Percentiles rank a stretch among this genome's conserved stretches.
phyloP scores from a whole-genome alignment of 225 moss, liverwort and hornwort species.

The Straminergon stramineum region DNA sequence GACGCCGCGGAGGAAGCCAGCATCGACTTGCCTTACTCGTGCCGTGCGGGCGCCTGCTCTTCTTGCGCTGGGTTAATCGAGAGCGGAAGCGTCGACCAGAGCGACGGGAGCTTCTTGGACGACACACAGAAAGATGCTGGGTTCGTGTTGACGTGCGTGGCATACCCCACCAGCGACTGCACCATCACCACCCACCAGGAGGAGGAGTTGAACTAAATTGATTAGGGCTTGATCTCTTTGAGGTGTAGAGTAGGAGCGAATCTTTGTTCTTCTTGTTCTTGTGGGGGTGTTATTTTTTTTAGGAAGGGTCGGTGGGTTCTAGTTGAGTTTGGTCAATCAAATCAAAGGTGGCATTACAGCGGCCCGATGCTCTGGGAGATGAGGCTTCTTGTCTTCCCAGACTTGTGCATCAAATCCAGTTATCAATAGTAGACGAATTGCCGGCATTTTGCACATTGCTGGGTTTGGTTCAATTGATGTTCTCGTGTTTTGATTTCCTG shows the following conservation, averaged over 20 bases:
- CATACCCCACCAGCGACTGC: slow-evolving; percentile 36
- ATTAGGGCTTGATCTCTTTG: background rate
- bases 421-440: background rate
- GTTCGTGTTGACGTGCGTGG: slow-evolving; percentile 45
- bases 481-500: background rate
- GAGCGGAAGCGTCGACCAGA: background rate
- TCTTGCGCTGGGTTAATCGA: slow-evolving; percentile 7
- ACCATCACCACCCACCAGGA: slow-evolving; percentile 41
- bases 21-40: slow-evolving; percentile 22
- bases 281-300: background rate
- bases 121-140: background rate
- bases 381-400: background rate
- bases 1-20: slow-evolving; percentile 8
- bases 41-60: slow-evolving; percentile 33
- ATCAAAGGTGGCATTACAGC: background rate
- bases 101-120: slow-evolving; percentile 34
- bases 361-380: background rate
- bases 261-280: background rate
- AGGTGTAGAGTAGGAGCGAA: background rate
- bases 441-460: background rate
- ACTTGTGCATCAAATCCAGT: background rate
- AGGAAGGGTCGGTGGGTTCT: background rate
- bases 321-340: background rate
- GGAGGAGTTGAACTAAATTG: background rate
- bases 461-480: background rate